phyloP scores from a whole-genome alignment of 192 early-diverging fungal species.

The Jimgerdemannia lactiflua region DNA sequence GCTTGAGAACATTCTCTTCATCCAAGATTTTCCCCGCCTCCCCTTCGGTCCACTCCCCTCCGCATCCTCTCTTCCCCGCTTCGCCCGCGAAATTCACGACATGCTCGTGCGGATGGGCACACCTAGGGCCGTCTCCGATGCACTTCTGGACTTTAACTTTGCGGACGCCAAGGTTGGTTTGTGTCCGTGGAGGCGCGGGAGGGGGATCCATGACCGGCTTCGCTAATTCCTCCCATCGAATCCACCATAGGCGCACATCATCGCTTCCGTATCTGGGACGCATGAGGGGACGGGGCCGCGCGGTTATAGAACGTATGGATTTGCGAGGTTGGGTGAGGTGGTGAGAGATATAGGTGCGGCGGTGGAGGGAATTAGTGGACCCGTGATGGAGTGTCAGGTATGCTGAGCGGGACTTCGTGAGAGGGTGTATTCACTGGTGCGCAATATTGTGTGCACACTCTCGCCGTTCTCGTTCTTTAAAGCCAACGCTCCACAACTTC shows the following conservation, averaged over 20 bases:
- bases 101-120: slow-evolving; percentile 47
- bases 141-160: slow-evolving; percentile 43
- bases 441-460: background rate
- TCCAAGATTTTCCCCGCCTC: slow-evolving; percentile 56
- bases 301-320: slow-evolving; percentile 42
- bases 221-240: background rate
- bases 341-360: slow-evolving; percentile 14
- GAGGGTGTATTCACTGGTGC: background rate
- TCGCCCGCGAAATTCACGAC: slow-evolving; percentile 40
- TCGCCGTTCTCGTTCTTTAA: background rate
- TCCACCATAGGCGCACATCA: slow-evolving; percentile 33
- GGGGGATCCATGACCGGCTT: background rate
- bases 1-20: slow-evolving; percentile 60
- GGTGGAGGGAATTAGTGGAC: background rate
- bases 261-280: slow-evolving; percentile 50
- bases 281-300: slow-evolving; percentile 18
- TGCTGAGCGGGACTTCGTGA: no score
- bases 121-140: slow-evolving; percentile 39
- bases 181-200: background rate
- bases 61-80: slow-evolving; percentile 23
- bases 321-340: slow-evolving; percentile 40
- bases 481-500: background rate
- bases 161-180: slow-evolving; percentile 38
- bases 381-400: slow-evolving; percentile 46
- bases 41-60: background rate